These are phyloP conservation scores for Plectosphaerella sp. DNA, from an alignment of 2,329 filamentous ascomycete genomes.

Conservation along the genomic window DNA sequence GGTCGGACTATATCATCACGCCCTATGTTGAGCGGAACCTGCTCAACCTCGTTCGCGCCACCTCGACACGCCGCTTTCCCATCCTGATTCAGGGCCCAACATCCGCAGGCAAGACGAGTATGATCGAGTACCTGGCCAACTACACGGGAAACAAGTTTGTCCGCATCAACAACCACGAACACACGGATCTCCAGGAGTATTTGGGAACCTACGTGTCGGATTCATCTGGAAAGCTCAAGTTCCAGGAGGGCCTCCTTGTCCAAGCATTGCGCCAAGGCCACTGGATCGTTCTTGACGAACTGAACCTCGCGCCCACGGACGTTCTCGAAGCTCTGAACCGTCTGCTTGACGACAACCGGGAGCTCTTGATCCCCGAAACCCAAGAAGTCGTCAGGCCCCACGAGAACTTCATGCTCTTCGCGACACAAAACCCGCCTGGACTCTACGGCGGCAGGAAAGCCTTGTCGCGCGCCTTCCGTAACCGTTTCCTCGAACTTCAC, in stretches of 20 bases:
- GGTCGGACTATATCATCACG: constrained; percentile 92
- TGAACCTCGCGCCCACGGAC: constrained; percentile 95
- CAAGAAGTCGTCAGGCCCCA: constrained; percentile 92
- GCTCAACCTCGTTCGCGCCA: constrained; percentile 88
- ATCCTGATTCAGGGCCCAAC: constrained; percentile 96
- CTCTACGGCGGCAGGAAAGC: constrained; percentile 93
- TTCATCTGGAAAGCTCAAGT: constrained; percentile 76
- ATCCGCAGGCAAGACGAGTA: constrained; percentile 96
- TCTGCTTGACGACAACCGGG: constrained; percentile 91
- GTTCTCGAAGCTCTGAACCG: constrained; percentile 95
- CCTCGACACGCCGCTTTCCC: constrained; percentile 86
- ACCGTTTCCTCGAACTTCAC: constrained; percentile 93
- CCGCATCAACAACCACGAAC: constrained; percentile 98
- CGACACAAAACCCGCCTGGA: constrained; percentile 94
- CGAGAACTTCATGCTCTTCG: constrained; percentile 95
- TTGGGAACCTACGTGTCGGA: constrained; percentile 90
- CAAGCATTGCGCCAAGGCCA: constrained; percentile 88
- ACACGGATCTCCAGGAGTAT: constrained; percentile 97
- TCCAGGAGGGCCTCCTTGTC: constrained; percentile 91
- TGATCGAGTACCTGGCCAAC: constrained; percentile 98
- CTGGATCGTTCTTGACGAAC: constrained; percentile 97
- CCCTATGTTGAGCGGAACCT: constrained; percentile 93
- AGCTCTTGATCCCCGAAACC: constrained; percentile 92
- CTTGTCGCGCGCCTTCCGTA: constrained; percentile 90
- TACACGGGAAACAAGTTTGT: constrained; percentile 96